Base-by-base conservation (phyloP, 1,284 basidiomycete species). In the Sporisorium exsertum region DNA sequence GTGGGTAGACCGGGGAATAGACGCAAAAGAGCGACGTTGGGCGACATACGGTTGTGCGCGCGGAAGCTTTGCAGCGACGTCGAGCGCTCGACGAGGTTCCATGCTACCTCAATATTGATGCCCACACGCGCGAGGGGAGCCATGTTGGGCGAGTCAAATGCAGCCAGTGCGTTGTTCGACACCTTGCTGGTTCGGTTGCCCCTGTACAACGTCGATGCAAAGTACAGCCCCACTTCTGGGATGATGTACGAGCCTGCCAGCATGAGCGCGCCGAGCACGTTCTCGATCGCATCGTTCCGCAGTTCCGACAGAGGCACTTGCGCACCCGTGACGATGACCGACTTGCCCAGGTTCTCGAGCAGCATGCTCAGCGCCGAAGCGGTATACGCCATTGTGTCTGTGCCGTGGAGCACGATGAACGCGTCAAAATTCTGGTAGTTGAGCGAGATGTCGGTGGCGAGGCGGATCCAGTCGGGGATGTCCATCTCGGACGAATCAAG, bases 241-340 rank as follows among this genome's bases (percentile, higher is more conserved):
- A 97, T 95, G 68, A 92, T 92, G 79, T 92, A 95, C 81, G 93
- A 91, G 1, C 94, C 94, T 16, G 95, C 94, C 55, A 96, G 91
- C 20, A 92, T 91, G 37, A 97, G 87, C 6, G 94, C 93, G 5
- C 94, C 94, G 79, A 97, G 90, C 5, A 83, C 68, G 55, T 83
- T 83, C 51, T 83, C 81, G 50, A 83, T 79, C 24, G 81, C 94
- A 85, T 97, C 94, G 79, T 95, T 96, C 13, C 94, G 89, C 37
- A 95, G 87, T 84, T 94, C 91, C 5, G 93, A 94, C 0, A 96
- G 87, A 6, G 94, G 94, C 58, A 97, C 95, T 86, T 97, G 94
- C 1, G 94, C 94, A 2, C 94, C 94, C 0, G 94, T 95, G 27
- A 96, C 84, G 68, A 96, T 93, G 90, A 87, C 87, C 1, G 92